A percentile compares a stretch with the other conserved stretches of the same genome.
phyloP scores from a whole-genome alignment of 2,329 filamentous ascomycete species.

The Colletotrichum tamarilloi region DNA sequence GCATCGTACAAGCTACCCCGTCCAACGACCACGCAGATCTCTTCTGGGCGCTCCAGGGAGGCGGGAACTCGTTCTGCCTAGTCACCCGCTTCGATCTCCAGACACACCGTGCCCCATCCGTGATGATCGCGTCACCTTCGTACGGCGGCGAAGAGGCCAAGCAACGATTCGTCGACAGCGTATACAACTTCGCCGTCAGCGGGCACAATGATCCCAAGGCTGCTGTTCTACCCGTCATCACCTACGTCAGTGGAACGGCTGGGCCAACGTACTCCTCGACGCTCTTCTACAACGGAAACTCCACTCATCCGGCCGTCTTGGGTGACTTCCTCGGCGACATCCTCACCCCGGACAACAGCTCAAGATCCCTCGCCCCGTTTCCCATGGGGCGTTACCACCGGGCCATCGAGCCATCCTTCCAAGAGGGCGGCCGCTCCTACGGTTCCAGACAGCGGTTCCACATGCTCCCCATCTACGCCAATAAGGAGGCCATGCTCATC shows the following conservation, averaged over 20 bases:
- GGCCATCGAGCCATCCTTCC: neutral
- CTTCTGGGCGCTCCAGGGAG: conserved; percentile 56
- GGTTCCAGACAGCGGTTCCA: neutral
- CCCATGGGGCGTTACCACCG: neutral
- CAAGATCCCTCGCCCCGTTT: neutral
- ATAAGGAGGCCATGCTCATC: conserved; percentile 2
- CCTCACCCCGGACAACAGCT: neutral
- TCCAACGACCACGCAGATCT: conserved; percentile 49
- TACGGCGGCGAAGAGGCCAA: neutral
- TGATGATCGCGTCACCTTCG: neutral
- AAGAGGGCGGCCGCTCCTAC: neutral
- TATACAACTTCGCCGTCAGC: neutral
- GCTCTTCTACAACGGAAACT: conserved; percentile 15
- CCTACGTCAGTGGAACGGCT: neutral
- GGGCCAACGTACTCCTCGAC: neutral
- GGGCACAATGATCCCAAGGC: neutral
- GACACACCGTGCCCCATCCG: conserved; percentile 9
- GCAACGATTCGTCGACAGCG: neutral
- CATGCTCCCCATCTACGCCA: neutral
- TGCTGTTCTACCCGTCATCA: neutral
- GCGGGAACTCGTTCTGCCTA: conserved; percentile 51
- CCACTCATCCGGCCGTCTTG: neutral
- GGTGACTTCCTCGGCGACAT: neutral
- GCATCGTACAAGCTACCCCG: conserved; percentile 54
- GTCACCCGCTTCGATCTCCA: conserved; percentile 44